Conservation (phyloP, 257 asterid species). For the Solanum verrucosum region DNA sequence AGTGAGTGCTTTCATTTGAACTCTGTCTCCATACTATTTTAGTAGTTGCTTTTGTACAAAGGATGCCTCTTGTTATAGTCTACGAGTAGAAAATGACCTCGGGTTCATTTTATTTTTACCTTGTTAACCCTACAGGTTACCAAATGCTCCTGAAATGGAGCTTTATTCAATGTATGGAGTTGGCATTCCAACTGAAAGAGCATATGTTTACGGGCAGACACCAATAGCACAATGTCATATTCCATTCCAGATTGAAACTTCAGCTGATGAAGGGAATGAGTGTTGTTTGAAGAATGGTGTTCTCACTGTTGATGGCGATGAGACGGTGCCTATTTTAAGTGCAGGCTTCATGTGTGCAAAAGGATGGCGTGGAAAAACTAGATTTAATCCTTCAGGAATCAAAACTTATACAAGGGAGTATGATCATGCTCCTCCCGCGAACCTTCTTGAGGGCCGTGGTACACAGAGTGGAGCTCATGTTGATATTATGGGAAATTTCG, state of each 20-base stretch:
- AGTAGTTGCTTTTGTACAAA: neutral
- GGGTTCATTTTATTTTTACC: neutral
- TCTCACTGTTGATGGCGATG: constrained; percentile 61
- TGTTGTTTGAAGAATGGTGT: constrained; percentile 61
- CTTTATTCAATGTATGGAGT: constrained; percentile 63
- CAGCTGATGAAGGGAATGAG: constrained; percentile 40
- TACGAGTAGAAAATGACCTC: neutral
- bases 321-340: constrained; percentile 65
- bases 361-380: constrained; percentile 83
- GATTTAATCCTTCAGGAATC: constrained; percentile 73
- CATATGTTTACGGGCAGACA: constrained; percentile 53
- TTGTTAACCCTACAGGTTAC: constrained; percentile 34
- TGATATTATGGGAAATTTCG: constrained; percentile 83
- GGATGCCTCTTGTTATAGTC: neutral
- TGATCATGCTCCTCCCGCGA: constrained; percentile 73
- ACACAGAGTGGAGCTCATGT: constrained; percentile 94
- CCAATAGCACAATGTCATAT: constrained; percentile 53
- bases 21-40: neutral
- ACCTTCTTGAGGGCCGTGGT: constrained; percentile 75
- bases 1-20: constrained; percentile 27
- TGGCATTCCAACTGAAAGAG: constrained; percentile 72
- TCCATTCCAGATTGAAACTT: constrained; percentile 69
- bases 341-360: constrained; percentile 81
- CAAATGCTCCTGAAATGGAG: constrained; percentile 85
- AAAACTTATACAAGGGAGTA: constrained; percentile 53